A percentile compares a stretch with the other conserved stretches of the same genome.
Evolutionary conservation across 306 rosid genomes (phyloP).

Genomic region (Rubus parviflorus): DNA sequence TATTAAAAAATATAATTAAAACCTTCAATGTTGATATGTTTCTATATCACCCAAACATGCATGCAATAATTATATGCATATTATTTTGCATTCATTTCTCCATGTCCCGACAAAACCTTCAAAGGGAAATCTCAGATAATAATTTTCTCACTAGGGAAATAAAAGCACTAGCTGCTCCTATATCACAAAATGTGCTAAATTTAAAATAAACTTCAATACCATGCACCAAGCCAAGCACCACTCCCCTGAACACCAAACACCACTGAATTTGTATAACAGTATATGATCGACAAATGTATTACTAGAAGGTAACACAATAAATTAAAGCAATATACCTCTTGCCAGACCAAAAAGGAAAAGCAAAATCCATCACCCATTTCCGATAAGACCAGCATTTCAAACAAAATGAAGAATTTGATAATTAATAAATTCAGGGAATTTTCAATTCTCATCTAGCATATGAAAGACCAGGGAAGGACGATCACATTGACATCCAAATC

Average conservation of each 20-base stretch:
- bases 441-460: background rate
- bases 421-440: background rate
- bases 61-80: background rate
- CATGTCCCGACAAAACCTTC: background rate
- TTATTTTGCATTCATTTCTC: background rate
- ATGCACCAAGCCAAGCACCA: background rate
- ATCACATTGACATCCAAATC: background rate
- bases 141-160: background rate
- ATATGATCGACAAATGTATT: background rate
- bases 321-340: background rate
- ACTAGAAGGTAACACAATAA: background rate
- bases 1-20: background rate
- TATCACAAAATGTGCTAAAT: background rate
- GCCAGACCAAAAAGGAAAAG: background rate
- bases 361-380: background rate
- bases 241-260: constrained; percentile 2
- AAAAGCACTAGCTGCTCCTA: background rate
- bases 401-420: background rate
- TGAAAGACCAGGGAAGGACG: background rate
- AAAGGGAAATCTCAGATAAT: background rate
- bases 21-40: too few relatives aligned
- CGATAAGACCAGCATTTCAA: background rate
- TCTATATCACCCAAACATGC: background rate
- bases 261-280: background rate
- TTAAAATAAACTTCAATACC: constrained; percentile 4